Conservation (phyloP, 1,284 basidiomycete species). For the Takashimella tepidaria region DNA sequence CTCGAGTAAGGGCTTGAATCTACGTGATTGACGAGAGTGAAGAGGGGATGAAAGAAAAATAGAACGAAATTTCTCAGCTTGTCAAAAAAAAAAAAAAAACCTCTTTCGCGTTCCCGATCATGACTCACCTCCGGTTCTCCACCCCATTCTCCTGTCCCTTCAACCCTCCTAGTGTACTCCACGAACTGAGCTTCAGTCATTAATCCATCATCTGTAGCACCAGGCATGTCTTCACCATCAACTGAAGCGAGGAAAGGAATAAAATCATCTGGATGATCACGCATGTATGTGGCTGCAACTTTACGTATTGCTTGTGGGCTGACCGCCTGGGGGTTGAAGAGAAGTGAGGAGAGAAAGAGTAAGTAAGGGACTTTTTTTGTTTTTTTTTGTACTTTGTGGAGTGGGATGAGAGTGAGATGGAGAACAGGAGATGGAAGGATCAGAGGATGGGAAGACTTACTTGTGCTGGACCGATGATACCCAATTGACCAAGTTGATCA, state of each 20-base stretch:
- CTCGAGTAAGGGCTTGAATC: slow-evolving; percentile 80
- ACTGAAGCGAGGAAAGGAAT: slow-evolving; percentile 84
- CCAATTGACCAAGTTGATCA: slow-evolving; percentile 57
- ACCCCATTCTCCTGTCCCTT: slow-evolving; percentile 86
- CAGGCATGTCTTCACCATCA: slow-evolving; percentile 67
- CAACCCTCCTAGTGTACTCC: slow-evolving; percentile 73
- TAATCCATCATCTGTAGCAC: slow-evolving; percentile 62
- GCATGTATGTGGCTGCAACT: slow-evolving; percentile 77
- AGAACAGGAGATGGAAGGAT: background rate
- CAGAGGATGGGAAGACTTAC: slow-evolving; percentile 20
- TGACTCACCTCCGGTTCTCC: slow-evolving; percentile 81
- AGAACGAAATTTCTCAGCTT: background rate
- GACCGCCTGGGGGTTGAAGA: slow-evolving; percentile 22
- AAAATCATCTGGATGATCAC: slow-evolving; percentile 80
- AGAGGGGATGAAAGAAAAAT: background rate
- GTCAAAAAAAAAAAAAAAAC: background rate
- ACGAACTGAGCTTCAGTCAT: slow-evolving; percentile 68
- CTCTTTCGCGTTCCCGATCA: no score
- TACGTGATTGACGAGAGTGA: slow-evolving; percentile 20
- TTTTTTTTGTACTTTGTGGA: no score
- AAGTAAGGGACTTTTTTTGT: no score
- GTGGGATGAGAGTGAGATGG: background rate
- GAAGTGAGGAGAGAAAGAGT: no score
- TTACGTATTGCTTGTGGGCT: slow-evolving; percentile 53
- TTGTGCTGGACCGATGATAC: slow-evolving; percentile 30